These are phyloP conservation scores for Calvatia gigantea DNA, from an alignment of 768 basidiomycete species.

Conservation along the genomic window DNA sequence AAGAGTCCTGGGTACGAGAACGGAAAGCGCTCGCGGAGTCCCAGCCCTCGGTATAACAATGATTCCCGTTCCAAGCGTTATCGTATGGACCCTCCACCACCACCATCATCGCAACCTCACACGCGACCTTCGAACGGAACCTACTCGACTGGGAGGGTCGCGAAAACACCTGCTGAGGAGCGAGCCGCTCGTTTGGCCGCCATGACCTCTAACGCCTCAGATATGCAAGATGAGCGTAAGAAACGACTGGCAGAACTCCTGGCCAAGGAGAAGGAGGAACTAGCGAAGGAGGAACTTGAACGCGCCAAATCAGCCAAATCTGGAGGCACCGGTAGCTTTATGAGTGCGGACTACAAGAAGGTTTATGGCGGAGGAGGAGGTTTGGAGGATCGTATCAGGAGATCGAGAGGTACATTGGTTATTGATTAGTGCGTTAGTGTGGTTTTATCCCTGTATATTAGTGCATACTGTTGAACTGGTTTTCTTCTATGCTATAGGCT, in stretches of 20 bases:
- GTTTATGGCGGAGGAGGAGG: conserved; percentile 79
- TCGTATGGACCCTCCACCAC: conserved; percentile 44
- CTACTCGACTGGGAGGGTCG: conserved; percentile 13
- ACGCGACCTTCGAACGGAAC: conserved; percentile 19
- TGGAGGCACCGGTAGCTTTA: conserved; percentile 77
- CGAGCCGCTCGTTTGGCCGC: conserved; percentile 87
- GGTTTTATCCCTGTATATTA: background rate
- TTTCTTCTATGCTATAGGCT: conserved; percentile 10
- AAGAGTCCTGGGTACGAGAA: conserved; percentile 22
- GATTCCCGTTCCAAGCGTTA: conserved; percentile 42
- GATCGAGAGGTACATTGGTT: conserved; percentile 71
- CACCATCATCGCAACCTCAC: conserved; percentile 16
- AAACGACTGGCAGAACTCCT: conserved; percentile 65
- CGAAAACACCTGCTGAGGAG: conserved; percentile 36
- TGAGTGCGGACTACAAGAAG: conserved; percentile 80
- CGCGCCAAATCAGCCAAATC: conserved; percentile 58
- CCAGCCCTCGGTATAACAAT: conserved; percentile 22
- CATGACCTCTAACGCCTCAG: conserved; percentile 76
- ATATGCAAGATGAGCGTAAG: conserved; percentile 65
- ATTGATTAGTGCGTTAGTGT: conserved; percentile 35
- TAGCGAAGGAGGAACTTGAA: conserved; percentile 61
- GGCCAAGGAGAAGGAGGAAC: conserved; percentile 74
- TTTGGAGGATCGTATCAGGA: conserved; percentile 72
- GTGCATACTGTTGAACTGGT: conserved; percentile 5
- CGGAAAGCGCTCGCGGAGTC: conserved; percentile 35